A percentile compares a stretch with the other conserved stretches of the same genome.
phyloP scores from a whole-genome alignment of 2,329 filamentous ascomycete species.

The Graphiopsis chlorocephala region DNA sequence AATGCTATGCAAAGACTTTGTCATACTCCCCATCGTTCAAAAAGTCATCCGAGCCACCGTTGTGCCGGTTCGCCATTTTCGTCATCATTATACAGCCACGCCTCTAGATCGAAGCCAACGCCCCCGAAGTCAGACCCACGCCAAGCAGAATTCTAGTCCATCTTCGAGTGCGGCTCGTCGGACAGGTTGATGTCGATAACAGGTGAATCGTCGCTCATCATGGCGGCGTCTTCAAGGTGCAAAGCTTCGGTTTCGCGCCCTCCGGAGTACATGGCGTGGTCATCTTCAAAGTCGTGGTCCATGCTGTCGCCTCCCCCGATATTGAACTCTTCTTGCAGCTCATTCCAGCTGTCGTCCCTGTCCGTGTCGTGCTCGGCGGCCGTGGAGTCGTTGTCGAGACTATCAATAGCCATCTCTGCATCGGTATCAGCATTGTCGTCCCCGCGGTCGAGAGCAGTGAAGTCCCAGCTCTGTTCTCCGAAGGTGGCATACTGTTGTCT shows the following conservation, averaged over 20 bases:
- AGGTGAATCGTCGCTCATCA: constrained; percentile 4
- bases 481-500: constrained; percentile 11
- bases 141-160: constrained; percentile 5
- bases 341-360: constrained; percentile 2
- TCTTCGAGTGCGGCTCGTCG: constrained; percentile 5
- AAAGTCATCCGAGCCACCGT: neutral
- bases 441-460: neutral
- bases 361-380: constrained; percentile 6
- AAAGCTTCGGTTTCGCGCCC: neutral
- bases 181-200: constrained; percentile 6
- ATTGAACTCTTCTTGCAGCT: neutral
- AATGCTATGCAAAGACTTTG: neutral
- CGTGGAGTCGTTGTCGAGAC: constrained; percentile 9
- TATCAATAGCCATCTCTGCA: constrained; percentile 15
- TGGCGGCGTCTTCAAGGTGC: constrained; percentile 7
- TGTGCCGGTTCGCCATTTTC: neutral
- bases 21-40: neutral
- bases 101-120: neutral
- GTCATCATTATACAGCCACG: constrained; percentile 3
- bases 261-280: neutral
- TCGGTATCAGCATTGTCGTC: constrained; percentile 14
- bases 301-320: neutral
- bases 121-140: neutral
- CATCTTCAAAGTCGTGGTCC: neutral
- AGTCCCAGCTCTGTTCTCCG: constrained; percentile 4